phyloP scores from a whole-genome alignment of 2,329 filamentous ascomycete genomes.

The Neospermospora avenae region DNA sequence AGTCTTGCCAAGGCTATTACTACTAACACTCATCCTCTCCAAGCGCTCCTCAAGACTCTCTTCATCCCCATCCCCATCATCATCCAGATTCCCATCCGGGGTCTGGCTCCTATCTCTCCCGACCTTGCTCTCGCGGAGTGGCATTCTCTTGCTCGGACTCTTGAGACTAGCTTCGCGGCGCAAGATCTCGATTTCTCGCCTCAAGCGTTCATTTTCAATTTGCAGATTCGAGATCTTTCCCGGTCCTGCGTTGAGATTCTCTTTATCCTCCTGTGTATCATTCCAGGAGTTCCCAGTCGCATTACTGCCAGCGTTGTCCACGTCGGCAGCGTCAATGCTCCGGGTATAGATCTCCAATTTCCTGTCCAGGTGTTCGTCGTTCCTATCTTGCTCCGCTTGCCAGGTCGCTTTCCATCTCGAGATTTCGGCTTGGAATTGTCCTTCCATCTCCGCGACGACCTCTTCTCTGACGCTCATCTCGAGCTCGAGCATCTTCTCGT shows the following conservation, averaged over 20 bases:
- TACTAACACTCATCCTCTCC: conserved; percentile 17
- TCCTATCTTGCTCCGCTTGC: conserved; percentile 73
- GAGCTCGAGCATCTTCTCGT: conserved; percentile 62
- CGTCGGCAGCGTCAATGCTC: conserved; percentile 40
- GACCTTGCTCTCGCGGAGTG: conserved; percentile 13
- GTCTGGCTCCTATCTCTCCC: not conserved
- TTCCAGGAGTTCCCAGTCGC: not conserved
- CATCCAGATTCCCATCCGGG: not conserved
- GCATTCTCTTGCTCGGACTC: conserved; percentile 38
- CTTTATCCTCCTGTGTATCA: conserved; percentile 49
- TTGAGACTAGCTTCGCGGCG: conserved; percentile 60
- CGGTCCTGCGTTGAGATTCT: conserved; percentile 47
- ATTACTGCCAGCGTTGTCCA: not conserved
- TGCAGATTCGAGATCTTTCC: conserved; percentile 53
- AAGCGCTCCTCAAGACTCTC: conserved; percentile 4
- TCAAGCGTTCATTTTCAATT: conserved; percentile 67
- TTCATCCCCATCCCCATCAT: too few species aligned
- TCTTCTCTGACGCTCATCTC: conserved; percentile 88
- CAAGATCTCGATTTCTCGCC: conserved; percentile 60
- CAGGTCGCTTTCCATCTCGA: conserved; percentile 77
- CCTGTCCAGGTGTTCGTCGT: conserved; percentile 80
- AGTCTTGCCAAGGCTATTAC: not conserved
- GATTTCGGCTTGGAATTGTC: conserved; percentile 69
- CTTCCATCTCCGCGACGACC: conserved; percentile 82
- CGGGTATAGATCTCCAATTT: conserved; percentile 75